Conservation (phyloP, 805 yeast species). For the Zygotorulaspora chibaensis region DNA sequence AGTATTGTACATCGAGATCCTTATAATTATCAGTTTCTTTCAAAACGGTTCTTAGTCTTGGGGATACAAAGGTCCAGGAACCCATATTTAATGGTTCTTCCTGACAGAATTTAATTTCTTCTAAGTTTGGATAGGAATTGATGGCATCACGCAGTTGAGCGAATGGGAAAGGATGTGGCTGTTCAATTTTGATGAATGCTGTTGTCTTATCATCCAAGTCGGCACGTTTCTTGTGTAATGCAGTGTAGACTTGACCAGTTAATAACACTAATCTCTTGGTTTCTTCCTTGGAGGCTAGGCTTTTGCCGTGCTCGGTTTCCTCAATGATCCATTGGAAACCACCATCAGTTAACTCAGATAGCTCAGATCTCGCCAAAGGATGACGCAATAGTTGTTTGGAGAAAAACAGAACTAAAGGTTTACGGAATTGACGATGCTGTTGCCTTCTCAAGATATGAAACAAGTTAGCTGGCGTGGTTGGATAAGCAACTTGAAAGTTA, state of each 20-base stretch:
- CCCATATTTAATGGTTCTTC: conserved; percentile 99
- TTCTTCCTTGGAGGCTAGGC: conserved; percentile 71
- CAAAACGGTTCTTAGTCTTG: conserved; percentile 76
- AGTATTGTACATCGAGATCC: conserved; percentile 64
- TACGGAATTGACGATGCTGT: conserved; percentile 98
- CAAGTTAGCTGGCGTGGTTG: conserved; percentile 94
- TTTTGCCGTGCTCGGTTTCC: conserved; percentile 78
- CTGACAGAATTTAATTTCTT: conserved; percentile 94
- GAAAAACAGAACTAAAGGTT: conserved; percentile 81
- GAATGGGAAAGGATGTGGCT: conserved; percentile 98
- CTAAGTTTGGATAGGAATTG: conserved; percentile 70
- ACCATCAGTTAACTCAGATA: conserved; percentile 83
- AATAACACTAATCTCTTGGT: conserved; percentile 82
- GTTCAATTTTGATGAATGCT: conserved; percentile 87
- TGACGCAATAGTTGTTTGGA: conserved; percentile 94
- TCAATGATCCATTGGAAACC: conserved; percentile 96
- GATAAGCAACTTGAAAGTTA: conserved; percentile 96
- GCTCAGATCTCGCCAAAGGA: conserved; percentile 88
- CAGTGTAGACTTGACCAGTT: conserved; percentile 93
- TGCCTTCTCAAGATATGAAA: conserved; percentile 98
- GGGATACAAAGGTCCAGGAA: conserved; percentile 71
- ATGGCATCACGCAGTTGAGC: conserved; percentile 85
- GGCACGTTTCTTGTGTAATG: conserved; percentile 85
- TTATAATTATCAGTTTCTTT: conserved; percentile 68
- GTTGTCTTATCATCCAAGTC: conserved; percentile 71